Evolutionary conservation across 2,329 filamentous ascomycete genomes (phyloP), one percentile per base, ranked within the genome.

Genomic region (Amauroascus niger): DNA sequence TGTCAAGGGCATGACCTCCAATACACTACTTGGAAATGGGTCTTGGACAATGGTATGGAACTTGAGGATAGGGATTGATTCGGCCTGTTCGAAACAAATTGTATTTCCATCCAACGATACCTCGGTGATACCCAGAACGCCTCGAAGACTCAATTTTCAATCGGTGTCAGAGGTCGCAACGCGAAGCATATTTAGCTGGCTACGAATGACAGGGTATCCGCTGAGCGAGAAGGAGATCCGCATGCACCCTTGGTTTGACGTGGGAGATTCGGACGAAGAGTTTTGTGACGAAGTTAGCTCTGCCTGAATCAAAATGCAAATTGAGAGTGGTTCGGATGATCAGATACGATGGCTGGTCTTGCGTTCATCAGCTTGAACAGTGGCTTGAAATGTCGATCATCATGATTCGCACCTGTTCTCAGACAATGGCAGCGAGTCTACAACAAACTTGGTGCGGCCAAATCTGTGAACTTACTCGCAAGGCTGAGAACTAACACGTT

Each of bases 101-200:
- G n/a, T 45, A 13, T 30, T 41, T 26, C 48, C 50, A 13, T 26
- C 33, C 50, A 46, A 39, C 11, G 43, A 24, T 3, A 33, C 26
- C 13, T 13, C 39, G 48, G 32, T 32, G 13, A 18, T 47, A 33
- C 20, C 52, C 22, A 13, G n/a, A 9, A 40, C 18, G 9, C 6
- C 50, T 45, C 37, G 30, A 20, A 35, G 48, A 14, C 48, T 56
- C 40, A 50, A 50, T 40, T 24, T 41, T 32, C 48, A 50, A 28
- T 28, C 37, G 24, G 37, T 50, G 30, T 66, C 62, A 8, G 59
- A 64, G 55, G 63, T 63, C 52, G 55, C 62, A 51, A 67, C 63
- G 9, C 59, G 63, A 39, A 65, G 53, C 33, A 64, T 66, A 37
- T 64, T 68, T 48, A 50, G 57, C 43, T 68, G 64, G 63, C 58